These are phyloP conservation scores for Orobanche coerulescens DNA, from an alignment of 257 asterid species.

Conservation along the genomic window DNA sequence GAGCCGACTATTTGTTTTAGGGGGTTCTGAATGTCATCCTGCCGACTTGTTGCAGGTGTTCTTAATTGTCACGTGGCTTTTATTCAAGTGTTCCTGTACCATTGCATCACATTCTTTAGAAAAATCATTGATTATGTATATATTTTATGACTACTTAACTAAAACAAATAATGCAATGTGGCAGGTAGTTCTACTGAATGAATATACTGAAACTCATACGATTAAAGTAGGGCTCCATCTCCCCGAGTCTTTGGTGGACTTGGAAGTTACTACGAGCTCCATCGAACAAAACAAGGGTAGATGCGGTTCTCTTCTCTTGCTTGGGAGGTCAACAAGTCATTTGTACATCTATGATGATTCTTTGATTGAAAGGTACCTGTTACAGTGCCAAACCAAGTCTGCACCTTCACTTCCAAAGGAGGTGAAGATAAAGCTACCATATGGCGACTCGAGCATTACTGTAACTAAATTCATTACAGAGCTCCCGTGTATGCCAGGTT, in stretches of 20 bases:
- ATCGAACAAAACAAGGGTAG: conserved; percentile 44
- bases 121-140: not conserved
- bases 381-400: conserved; percentile 66
- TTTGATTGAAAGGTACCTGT: conserved; percentile 59
- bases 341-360: conserved; percentile 56
- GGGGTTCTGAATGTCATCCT: conserved; percentile 48
- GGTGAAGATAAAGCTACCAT: conserved; percentile 54
- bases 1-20: conserved; percentile 69
- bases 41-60: conserved; percentile 73
- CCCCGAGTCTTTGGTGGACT: conserved; percentile 49
- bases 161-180: conserved; percentile 29
- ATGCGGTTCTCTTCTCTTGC: conserved; percentile 47
- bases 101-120: not conserved
- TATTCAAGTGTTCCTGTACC: not conserved
- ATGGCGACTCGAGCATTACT: conserved; percentile 73
- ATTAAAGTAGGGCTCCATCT: conserved; percentile 64
- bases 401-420: conserved; percentile 80
- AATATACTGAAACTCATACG: conserved; percentile 70
- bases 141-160: not conserved
- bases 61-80: not conserved
- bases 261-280: conserved; percentile 59
- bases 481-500: conserved; percentile 41
- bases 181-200: conserved; percentile 85
- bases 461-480: conserved; percentile 45
- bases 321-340: conserved; percentile 70